Evolutionary conservation across 257 asterid genomes (phyloP).

Genomic region (Lycium barbarum): DNA sequence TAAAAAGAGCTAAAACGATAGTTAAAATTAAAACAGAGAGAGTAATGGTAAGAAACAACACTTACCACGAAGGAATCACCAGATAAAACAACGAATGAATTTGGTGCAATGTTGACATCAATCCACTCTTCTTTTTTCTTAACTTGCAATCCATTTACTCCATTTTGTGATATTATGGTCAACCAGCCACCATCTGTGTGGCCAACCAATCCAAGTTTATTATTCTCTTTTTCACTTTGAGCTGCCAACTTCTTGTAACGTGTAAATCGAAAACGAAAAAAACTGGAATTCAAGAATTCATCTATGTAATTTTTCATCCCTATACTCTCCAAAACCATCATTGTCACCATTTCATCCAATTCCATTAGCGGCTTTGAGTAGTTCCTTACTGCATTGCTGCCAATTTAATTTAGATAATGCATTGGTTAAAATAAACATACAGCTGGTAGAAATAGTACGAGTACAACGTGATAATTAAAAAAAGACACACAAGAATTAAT

Average conservation of each 20-base stretch:
- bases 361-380: background rate
- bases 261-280: background rate
- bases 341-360: conserved; percentile 11
- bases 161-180: background rate
- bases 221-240: background rate
- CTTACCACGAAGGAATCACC: conserved; percentile 55
- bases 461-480: background rate
- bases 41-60: background rate
- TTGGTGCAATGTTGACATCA: conserved; percentile 37
- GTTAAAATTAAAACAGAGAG: too few species aligned
- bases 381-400: background rate
- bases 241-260: background rate
- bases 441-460: background rate
- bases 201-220: background rate
- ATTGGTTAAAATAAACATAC: too few species aligned
- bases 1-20: too few species aligned
- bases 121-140: conserved; percentile 54
- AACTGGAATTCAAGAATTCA: background rate
- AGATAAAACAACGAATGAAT: conserved; percentile 50
- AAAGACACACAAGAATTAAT: too few species aligned
- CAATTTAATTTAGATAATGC: background rate
- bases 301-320: background rate
- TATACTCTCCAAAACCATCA: conserved; percentile 11
- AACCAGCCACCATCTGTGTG: background rate
- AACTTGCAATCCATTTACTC: background rate